These are phyloP conservation scores for Gonapodya prolifera DNA, from an alignment of 192 early-diverging fungal species.

Conservation along the genomic window DNA sequence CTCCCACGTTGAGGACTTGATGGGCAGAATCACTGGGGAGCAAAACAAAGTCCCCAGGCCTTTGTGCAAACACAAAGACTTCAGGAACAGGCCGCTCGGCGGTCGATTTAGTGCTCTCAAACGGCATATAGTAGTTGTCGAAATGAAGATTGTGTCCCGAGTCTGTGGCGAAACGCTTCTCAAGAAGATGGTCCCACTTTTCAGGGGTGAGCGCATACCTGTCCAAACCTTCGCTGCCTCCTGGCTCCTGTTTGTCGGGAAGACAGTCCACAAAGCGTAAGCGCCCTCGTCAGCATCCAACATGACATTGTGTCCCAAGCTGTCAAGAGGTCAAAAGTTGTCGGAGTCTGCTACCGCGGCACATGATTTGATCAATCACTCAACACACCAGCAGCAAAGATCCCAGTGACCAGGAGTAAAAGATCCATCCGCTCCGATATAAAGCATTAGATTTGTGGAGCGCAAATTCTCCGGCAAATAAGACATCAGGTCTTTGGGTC, in stretches of 20 bases:
- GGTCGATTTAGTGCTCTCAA: background rate
- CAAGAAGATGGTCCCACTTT: background rate
- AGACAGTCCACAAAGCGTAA: background rate
- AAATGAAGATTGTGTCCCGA: background rate
- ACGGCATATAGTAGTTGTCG: background rate
- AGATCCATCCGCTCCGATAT: background rate
- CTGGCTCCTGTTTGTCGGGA: background rate
- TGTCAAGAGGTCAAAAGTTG: background rate
- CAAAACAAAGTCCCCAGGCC: constrained; percentile 1
- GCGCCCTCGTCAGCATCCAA: background rate
- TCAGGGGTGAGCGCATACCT: background rate
- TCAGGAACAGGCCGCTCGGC: background rate
- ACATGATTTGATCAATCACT: too few relatives aligned
- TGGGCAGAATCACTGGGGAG: background rate
- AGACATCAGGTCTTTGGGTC: background rate
- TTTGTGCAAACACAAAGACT: background rate
- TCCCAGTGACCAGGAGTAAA: constrained; percentile 3
- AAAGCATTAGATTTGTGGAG: constrained; percentile 1
- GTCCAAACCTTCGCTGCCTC: background rate
- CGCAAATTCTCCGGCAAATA: background rate
- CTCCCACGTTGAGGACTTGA: constrained; percentile 2
- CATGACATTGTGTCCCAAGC: constrained; percentile 1
- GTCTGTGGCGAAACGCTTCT: background rate
- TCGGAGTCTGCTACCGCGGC: background rate
- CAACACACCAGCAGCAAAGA: background rate